phyloP scores from a whole-genome alignment of 257 asterid species.

The Petunia secreta region DNA sequence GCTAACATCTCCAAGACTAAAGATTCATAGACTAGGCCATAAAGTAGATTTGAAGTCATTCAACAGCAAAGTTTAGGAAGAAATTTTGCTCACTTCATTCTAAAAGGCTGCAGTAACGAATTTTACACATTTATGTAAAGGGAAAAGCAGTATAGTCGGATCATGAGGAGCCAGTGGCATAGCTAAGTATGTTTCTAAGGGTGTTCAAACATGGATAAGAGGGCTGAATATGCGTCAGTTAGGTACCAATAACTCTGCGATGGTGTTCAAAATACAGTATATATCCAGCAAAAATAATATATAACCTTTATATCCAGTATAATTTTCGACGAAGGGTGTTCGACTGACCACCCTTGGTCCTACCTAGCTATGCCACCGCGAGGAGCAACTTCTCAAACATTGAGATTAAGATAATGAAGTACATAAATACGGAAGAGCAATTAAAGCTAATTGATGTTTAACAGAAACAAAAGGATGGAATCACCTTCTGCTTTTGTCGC shows the following conservation, averaged over 20 bases:
- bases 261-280: too few species aligned
- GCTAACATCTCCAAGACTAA: not conserved
- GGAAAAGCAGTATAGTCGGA: slow-evolving; percentile 1
- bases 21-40: not conserved
- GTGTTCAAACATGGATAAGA: too few species aligned
- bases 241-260: too few species aligned
- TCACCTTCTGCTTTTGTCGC: slow-evolving; percentile 84
- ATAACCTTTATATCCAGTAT: too few species aligned
- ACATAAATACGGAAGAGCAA: not conserved
- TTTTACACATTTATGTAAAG: not conserved
- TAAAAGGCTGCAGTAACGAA: not conserved
- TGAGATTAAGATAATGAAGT: not conserved
- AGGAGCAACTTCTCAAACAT: not conserved
- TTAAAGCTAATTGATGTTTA: not conserved
- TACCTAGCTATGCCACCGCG: too few species aligned
- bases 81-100: not conserved
- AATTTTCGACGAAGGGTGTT: too few species aligned
- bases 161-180: not conserved
- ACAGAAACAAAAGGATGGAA: slow-evolving; percentile 24
- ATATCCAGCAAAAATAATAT: too few species aligned
- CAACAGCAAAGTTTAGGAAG: not conserved
- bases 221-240: too few species aligned
- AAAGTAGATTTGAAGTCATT: slow-evolving; percentile 1
- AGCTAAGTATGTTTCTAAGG: too few species aligned
- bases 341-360: too few species aligned